Base-by-base conservation (phyloP, 345 rosid genomes). In the Laguncularia racemosa region DNA sequence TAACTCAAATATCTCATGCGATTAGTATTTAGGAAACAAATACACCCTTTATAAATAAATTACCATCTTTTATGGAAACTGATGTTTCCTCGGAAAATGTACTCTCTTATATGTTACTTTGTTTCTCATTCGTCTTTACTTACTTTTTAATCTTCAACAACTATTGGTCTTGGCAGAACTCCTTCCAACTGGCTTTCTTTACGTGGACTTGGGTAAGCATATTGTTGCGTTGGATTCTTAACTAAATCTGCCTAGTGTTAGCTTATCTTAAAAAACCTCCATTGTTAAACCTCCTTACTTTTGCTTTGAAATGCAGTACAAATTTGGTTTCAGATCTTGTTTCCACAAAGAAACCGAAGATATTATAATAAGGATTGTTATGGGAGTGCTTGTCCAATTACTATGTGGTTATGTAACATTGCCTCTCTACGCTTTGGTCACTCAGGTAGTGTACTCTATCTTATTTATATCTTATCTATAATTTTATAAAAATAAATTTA, bases 131-230 rank as follows among this genome's bases (percentile, higher is more conserved):
- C 40, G 7, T 33, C 40, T 33, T 6, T 33, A 33, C 40, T 33
- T 33, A 33, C 40, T 33, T 23, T 23, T 33, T 33, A 33, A n/a
- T 33, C 40, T 7, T 7, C 7, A 9, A 1, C 40, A 0, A 26
- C 23, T 48, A 28, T 62, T 33, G 44, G 26, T 13, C 13, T 55
- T 62, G 62, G 67, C 84, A 90, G 97, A 90, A 90, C 67, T 89
- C 97, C 13, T 87, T 90, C 64, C 95, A 90, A 54, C 60, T 90
- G 53, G 89, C 97, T 55, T 90, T 87, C 73, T 87, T 90, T 71
- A 82, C 85, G 16, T 87, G 97, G 97, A 87, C 91, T 65, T 81
- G 85, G 77, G 95, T 90, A 82, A 75, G 77, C n/a, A 48, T 33
- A n/a, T n/a, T n/a, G n/a, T n/a, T n/a, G n/a, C n/a, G n/a, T n/a